Conservation (phyloP, 169 alveolate species). For the Plasmodium blacklocki region DNA sequence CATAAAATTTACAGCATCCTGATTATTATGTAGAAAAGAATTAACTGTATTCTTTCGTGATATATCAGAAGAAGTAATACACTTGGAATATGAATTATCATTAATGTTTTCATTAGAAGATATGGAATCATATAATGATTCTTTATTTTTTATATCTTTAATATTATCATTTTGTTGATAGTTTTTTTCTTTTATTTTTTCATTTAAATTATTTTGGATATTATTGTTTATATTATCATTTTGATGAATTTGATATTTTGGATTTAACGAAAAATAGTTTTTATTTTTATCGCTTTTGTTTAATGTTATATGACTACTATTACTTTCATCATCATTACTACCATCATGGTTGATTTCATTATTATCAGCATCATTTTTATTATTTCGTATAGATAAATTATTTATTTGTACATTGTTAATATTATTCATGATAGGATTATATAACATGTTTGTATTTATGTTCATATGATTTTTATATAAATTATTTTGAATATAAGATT, state of each 20-base stretch:
- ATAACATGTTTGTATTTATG: not conserved
- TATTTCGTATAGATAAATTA: no score
- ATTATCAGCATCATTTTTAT: not conserved
- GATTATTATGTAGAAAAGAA: no score
- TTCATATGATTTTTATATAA: slow-evolving; percentile 8
- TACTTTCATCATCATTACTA: not conserved
- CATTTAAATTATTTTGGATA: not conserved
- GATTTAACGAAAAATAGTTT: not conserved
- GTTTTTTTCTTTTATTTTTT: slow-evolving; percentile 4
- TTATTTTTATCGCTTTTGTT: no score
- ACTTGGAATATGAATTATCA: no score
- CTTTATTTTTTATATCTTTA: no score
- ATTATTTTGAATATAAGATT: slow-evolving; percentile 1
- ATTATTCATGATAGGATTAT: not conserved
- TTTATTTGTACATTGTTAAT: slow-evolving; percentile 1
- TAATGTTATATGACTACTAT: no score
- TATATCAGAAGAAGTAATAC: no score
- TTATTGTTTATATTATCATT: not conserved
- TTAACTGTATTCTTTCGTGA: no score
- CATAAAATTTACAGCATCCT: no score
- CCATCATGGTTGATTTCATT: not conserved
- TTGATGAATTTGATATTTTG: not conserved
- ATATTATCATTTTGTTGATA: no score
- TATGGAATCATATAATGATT: no score
- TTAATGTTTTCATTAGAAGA: no score